These are phyloP conservation scores for Suhomyces sp. DNA, from an alignment of 805 yeast genomes.

Conservation along the genomic window DNA sequence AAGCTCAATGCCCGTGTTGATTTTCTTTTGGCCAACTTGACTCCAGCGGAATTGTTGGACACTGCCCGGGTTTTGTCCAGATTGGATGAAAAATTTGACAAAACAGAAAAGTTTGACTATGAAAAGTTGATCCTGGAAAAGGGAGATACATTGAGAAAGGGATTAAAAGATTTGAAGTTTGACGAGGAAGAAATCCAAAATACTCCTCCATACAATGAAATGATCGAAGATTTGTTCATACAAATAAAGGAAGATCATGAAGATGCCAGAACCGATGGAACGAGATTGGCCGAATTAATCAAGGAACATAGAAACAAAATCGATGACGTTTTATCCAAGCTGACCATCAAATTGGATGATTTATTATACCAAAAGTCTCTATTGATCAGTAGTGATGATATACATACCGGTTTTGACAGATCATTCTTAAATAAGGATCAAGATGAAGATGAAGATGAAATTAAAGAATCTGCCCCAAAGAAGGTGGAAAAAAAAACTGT, in stretches of 20 bases:
- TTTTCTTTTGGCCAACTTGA: slow-evolving; percentile 47
- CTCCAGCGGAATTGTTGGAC: slow-evolving; percentile 38
- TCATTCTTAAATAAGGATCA: slow-evolving; percentile 69
- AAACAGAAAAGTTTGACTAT: slow-evolving; percentile 53
- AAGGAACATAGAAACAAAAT: slow-evolving; percentile 69
- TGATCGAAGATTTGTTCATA: slow-evolving; percentile 86
- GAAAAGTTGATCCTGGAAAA: slow-evolving; percentile 33
- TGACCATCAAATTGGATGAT: slow-evolving; percentile 62
- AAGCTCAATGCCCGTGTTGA: slow-evolving; percentile 75
- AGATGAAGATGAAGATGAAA: slow-evolving; percentile 18
- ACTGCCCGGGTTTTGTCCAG: slow-evolving; percentile 32
- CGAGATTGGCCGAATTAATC: slow-evolving; percentile 37
- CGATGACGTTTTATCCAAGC: slow-evolving; percentile 61
- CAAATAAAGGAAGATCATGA: slow-evolving; percentile 67
- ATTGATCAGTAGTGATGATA: slow-evolving; percentile 86
- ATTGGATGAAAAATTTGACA: slow-evolving; percentile 55
- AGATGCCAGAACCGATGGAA: slow-evolving; percentile 40
- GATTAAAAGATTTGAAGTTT: slow-evolving; percentile 39
- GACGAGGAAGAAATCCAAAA: slow-evolving; percentile 38
- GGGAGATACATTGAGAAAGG: slow-evolving; percentile 47
- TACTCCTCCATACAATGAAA: slow-evolving; percentile 76
- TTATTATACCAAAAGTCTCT: slow-evolving; percentile 67
- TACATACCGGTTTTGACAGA: slow-evolving; percentile 88
- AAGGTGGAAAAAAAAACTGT: slow-evolving; percentile 20
- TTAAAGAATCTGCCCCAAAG: background rate